These are phyloP conservation scores for Solanum hybrid DNA, from an alignment of 305 asterid genomes.

Conservation along the genomic window DNA sequence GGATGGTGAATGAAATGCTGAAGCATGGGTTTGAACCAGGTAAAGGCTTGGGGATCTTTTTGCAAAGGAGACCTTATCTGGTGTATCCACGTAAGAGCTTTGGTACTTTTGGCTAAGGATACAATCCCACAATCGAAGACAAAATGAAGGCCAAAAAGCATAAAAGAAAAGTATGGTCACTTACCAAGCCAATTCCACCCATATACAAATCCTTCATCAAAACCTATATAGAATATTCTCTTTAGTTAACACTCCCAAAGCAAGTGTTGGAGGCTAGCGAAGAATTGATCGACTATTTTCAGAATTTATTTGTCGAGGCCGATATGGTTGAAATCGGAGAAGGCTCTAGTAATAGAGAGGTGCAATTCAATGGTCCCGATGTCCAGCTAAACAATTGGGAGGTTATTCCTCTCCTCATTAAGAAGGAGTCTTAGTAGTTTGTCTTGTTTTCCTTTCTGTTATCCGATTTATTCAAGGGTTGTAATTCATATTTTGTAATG, in stretches of 20 bases:
- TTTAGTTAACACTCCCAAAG: background rate
- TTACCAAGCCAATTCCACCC: background rate
- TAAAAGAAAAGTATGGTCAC: too few relatives aligned
- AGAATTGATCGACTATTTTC: background rate
- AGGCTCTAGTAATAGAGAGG: background rate
- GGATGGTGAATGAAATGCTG: background rate
- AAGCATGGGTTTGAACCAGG: background rate
- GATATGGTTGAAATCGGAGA: background rate
- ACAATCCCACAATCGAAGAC: too few relatives aligned
- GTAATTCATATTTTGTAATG: background rate
- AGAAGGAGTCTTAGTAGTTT: background rate
- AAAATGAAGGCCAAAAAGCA: too few relatives aligned
- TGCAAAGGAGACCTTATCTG: background rate
- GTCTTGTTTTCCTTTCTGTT: background rate
- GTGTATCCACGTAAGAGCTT: background rate
- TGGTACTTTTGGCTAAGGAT: too few relatives aligned
- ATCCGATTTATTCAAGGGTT: background rate
- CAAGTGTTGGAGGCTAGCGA: background rate
- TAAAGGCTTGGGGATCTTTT: background rate
- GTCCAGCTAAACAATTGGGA: background rate
- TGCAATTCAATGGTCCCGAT: background rate
- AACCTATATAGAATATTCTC: background rate
- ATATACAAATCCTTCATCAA: background rate
- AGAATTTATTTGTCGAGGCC: background rate
- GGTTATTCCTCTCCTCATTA: background rate